Conservation (phyloP, 768 basidiomycete genomes). For the Boletus rufocinnamomeus region DNA sequence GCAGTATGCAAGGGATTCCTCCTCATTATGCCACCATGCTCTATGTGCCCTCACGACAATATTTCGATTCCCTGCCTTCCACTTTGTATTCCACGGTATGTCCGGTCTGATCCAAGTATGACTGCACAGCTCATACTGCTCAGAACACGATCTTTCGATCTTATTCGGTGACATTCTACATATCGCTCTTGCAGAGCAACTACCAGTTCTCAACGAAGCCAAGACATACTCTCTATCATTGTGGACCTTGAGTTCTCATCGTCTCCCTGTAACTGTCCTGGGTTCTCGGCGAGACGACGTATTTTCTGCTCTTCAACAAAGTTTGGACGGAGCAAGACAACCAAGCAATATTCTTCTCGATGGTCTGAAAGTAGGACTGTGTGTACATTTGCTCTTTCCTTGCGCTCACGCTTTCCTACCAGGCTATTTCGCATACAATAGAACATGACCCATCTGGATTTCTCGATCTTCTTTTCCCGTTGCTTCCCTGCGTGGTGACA, state of each 20-base stretch:
- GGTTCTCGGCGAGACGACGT: constrained; percentile 35
- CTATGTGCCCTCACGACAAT: constrained; percentile 53
- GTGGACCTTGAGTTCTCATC: constrained; percentile 53
- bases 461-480: constrained; percentile 20
- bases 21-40: constrained; percentile 53
- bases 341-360: constrained; percentile 21
- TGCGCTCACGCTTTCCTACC: constrained; percentile 5
- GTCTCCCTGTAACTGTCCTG: constrained; percentile 46
- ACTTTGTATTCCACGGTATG: constrained; percentile 52
- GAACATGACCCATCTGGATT: constrained; percentile 18
- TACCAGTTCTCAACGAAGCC: constrained; percentile 41
- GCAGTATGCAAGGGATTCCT: constrained; percentile 43
- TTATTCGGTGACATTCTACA: constrained; percentile 48
- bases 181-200: constrained; percentile 37
- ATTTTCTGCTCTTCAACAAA: constrained; percentile 37
- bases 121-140: neutral
- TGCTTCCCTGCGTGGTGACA: constrained; percentile 26
- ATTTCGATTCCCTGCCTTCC: constrained; percentile 48
- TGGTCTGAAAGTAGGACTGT: constrained; percentile 31
- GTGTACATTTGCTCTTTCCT: neutral
- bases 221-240: constrained; percentile 51
- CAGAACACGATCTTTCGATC: constrained; percentile 46
- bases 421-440: constrained; percentile 31
- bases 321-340: constrained; percentile 34
- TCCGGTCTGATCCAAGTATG: constrained; percentile 4